These are phyloP conservation scores for Ogataea nonfermentans DNA, from an alignment of 805 yeast species.

Conservation along the genomic window DNA sequence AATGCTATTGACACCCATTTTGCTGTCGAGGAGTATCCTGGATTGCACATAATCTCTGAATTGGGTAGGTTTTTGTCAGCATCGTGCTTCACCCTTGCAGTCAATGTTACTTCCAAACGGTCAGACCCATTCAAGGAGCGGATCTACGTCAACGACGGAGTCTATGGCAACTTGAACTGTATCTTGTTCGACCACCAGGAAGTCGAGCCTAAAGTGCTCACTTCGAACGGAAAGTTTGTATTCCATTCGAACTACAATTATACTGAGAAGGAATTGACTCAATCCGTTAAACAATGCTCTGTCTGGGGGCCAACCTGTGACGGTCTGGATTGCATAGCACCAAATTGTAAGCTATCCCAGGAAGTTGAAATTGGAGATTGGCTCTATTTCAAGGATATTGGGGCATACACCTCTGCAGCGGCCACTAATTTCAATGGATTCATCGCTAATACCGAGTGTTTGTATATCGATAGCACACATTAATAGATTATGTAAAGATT, in stretches of 20 bases:
- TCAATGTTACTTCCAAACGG: slow-evolving; percentile 85
- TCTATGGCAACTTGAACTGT: slow-evolving; percentile 93
- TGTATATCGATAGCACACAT: slow-evolving; percentile 50
- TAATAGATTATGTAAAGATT: slow-evolving; percentile 2
- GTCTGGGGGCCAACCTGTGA: slow-evolving; percentile 99
- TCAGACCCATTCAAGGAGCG: slow-evolving; percentile 47
- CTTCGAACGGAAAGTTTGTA: slow-evolving; percentile 44
- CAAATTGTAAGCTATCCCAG: slow-evolving; percentile 49
- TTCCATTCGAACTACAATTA: slow-evolving; percentile 21
- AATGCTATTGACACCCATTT: slow-evolving; percentile 56
- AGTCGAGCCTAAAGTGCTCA: slow-evolving; percentile 67
- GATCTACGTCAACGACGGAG: slow-evolving; percentile 92
- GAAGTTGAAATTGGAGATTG: slow-evolving; percentile 85
- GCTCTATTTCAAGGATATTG: slow-evolving; percentile 78
- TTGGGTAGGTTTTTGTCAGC: slow-evolving; percentile 92
- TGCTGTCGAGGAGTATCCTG: slow-evolving; percentile 40
- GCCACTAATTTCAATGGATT: slow-evolving; percentile 94
- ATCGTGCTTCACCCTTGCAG: slow-evolving; percentile 78
- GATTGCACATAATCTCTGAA: slow-evolving; percentile 70
- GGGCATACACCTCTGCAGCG: slow-evolving; percentile 93
- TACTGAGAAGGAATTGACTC: slow-evolving; percentile 11
- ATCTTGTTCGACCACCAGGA: slow-evolving; percentile 87
- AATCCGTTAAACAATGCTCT: slow-evolving; percentile 42
- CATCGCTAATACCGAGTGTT: slow-evolving; percentile 53
- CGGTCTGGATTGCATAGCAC: slow-evolving; percentile 82